phyloP scores from a whole-genome alignment of 2,329 filamentous ascomycete species.

The Colletotrichum neosansevieriae region DNA sequence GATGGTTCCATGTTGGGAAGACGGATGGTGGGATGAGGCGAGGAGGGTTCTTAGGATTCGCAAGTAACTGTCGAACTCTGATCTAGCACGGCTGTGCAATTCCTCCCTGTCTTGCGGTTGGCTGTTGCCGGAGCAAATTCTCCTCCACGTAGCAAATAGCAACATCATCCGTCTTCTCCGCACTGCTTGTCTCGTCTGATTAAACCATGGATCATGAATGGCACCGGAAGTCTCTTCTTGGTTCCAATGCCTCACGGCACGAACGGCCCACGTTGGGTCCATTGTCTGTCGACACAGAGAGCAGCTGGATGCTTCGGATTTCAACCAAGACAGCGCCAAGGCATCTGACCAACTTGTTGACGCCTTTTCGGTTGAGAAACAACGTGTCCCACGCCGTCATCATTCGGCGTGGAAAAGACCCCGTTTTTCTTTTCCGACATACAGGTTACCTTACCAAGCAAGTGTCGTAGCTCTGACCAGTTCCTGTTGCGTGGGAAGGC shows the following conservation, averaged over 20 bases:
- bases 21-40: constrained; percentile 14
- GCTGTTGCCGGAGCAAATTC: constrained; percentile 33
- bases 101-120: background rate
- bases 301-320: background rate
- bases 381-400: background rate
- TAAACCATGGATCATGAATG: background rate
- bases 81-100: background rate
- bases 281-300: constrained; percentile 11
- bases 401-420: too few species aligned
- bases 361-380: background rate
- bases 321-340: background rate
- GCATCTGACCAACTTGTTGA: constrained; percentile 6
- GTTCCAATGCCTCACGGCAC: constrained; percentile 3
- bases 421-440: too few species aligned
- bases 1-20: constrained; percentile 9
- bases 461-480: background rate
- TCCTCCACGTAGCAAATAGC: constrained; percentile 14
- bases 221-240: background rate
- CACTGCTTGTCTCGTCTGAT: constrained; percentile 16
- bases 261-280: constrained; percentile 13
- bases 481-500: constrained; percentile 3
- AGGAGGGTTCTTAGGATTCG: background rate
- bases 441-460: too few species aligned
- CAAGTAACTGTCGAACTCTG: background rate
- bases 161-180: constrained; percentile 25